phyloP scores from a whole-genome alignment of 1,284 basidiomycete species.

The Ustanciosporium gigantosporum region DNA sequence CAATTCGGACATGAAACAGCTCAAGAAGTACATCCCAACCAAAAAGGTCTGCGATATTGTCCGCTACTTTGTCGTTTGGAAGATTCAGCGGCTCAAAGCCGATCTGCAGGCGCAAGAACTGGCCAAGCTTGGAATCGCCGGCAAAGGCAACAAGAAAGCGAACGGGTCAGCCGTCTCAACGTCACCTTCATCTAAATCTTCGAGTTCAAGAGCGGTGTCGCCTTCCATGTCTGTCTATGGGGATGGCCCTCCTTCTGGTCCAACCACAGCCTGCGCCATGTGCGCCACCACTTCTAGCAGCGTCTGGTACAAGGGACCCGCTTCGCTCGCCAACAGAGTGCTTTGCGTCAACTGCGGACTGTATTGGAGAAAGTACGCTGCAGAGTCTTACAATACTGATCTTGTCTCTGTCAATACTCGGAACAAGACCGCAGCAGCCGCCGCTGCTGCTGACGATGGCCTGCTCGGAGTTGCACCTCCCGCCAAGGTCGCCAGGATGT shows the following conservation, averaged over 20 bases:
- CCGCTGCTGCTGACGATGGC: conserved; percentile 31
- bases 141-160: conserved; percentile 6
- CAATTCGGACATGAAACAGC: conserved; percentile 76
- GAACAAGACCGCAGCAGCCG: conserved; percentile 30
- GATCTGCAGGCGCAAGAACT: conserved; percentile 15
- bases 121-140: conserved; percentile 1
- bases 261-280: conserved; percentile 42
- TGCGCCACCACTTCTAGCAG: conserved; percentile 45
- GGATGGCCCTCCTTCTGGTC: conserved; percentile 20
- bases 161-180: conserved; percentile 11
- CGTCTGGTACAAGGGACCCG: conserved; percentile 57
- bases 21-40: conserved; percentile 74
- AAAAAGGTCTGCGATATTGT: conserved; percentile 76
- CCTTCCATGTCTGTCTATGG: conserved; percentile 46
- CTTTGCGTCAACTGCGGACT: conserved; percentile 57
- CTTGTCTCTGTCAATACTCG: conserved; percentile 42
- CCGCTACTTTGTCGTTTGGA: conserved; percentile 82
- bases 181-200: conserved; percentile 17
- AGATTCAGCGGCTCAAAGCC: conserved; percentile 65
- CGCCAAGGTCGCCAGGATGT: conserved; percentile 25
- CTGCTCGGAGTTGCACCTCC: conserved; percentile 55
- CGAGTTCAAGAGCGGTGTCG: conserved; percentile 47
- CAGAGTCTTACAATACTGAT: conserved; percentile 46
- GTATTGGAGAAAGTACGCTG: conserved; percentile 60
- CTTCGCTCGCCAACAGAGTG: conserved; percentile 41